Evolutionary conservation across 2,329 filamentous ascomycete species (phyloP).

Genomic region (Calonectria fujianensis): DNA sequence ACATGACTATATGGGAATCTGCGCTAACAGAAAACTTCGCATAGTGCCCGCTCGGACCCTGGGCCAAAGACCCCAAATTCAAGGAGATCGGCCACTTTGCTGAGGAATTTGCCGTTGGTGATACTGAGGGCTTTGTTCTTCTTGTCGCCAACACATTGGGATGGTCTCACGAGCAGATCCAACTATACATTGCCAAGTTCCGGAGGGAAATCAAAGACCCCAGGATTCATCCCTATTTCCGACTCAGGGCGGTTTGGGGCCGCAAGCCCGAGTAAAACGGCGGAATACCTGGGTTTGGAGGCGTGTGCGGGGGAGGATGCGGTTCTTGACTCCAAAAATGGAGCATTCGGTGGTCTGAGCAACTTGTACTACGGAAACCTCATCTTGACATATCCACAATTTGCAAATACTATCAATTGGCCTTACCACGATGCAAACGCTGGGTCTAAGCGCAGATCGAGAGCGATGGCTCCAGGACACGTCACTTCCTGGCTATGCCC

Average conservation of each 20-base stretch:
- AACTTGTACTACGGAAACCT: neutral
- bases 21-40: neutral
- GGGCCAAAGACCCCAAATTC: conserved; percentile 47
- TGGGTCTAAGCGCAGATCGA: neutral
- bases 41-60: conserved; percentile 43
- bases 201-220: conserved; percentile 54
- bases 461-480: neutral
- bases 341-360: neutral
- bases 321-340: neutral
- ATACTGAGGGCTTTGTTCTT: conserved; percentile 36
- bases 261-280: conserved; percentile 48
- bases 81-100: conserved; percentile 53
- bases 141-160: conserved; percentile 49
- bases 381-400: neutral
- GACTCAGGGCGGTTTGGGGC: conserved; percentile 53
- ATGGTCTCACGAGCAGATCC: conserved; percentile 58
- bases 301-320: neutral
- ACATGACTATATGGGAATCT: neutral
- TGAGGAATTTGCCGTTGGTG: conserved; percentile 36
- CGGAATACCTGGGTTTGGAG: neutral
- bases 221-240: conserved; percentile 54
- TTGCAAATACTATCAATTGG: neutral
- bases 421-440: neutral
- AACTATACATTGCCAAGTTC: conserved; percentile 58
- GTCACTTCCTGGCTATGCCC: neutral